Base-by-base conservation (phyloP, 441 rosid genomes). In the Hura crepitans region DNA sequence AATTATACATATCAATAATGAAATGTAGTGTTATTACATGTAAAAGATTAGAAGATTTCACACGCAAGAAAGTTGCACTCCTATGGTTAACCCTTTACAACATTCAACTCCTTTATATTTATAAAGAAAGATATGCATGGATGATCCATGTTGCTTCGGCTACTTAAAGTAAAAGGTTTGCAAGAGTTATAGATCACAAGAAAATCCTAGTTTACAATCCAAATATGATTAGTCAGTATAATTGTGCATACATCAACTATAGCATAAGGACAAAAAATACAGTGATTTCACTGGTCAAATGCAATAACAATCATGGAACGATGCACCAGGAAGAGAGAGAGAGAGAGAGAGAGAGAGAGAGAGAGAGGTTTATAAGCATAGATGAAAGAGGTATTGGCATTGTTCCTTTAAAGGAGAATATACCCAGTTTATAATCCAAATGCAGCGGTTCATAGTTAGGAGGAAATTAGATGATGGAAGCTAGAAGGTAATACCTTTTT, bases 401-500 rank as follows among this genome's bases (percentile, higher is more conserved):
- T 59, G 14, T n/a, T 49, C 6, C 39, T 17, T 60, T n/a, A 35
- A 37, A 37, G 20, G 12, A 58, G 59, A 45, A 60, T n/a, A 68
- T 23, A 47, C 31, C 46, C 25, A 63, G 68, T 61, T 47, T 12
- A 17, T 45, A 46, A 64, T 56, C 37, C 18, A 72, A 8, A 33
- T 13, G 33, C 13, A 27, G 69, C 11, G 30, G 17, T 57, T 43
- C 65, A 43, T 43, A 42, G 17, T 35, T 11, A 47, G 18, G 31
- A 69, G 51, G 20, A 37, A 66, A 58, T 49, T 31, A 42, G 46
- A 64, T 6, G 67, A 66, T 7, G 54, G 9, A 46, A 22, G 60
- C 42, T 45, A 65, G 57, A 55, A 62, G 33, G 62, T 64, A 23
- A 25, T 81, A 96, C 99, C 99, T 96, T 87, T 96, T 81, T 96